Base-by-base conservation (phyloP, 768 basidiomycete genomes). In the Kwoniella newhampshirensis region DNA sequence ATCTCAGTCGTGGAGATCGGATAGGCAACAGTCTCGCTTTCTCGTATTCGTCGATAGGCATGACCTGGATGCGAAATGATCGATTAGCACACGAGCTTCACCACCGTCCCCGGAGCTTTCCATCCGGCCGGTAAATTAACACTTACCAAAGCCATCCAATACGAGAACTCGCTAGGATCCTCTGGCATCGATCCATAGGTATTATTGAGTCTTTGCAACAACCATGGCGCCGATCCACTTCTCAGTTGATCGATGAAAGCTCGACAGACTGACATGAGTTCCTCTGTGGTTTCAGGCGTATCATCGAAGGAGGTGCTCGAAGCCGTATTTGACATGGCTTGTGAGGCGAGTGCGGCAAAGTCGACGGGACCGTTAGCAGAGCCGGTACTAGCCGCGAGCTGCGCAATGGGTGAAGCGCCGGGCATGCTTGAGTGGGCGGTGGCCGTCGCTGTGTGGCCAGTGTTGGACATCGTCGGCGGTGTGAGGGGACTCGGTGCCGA, bases 31-130 rank as follows among this genome's bases (percentile, higher is more conserved):
- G 81, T 67, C 91, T 87, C 12, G 90, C 81, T 75, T 92, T 90
- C 78, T 91, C 88, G 67, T 85, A 82, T 55, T 94, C 89, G 74
- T 94, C 90, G 70, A 97, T 90, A 32, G 92, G 88, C 46, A 97
- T 84, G 35, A 94, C 75, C 78, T 81, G 37, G 2, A 30, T 17
- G 9, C n/a, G 1, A 11, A 23, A n/a, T 37, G 1, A 32, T 23
- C 15, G 12, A 20, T 44, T 20, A 44, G 41, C 42, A 54, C n/a
- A n/a, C n/a, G n/a, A n/a, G n/a, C 4, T 4, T 49, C 27, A 13
- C 6, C 17, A 23, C 12, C 13, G 7, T 4, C 28, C 26, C 9
- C 47, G 5, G 32, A 4, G 47, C 37, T 44, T 8, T 9, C 0
- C 25, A 45, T 43, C 13, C 15, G n/a, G 40, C 18, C 25, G 23